Evolutionary conservation across 768 basidiomycete genomes (phyloP), one percentile per base, ranked within the genome.

Genomic region (Crepidotus variabilis): DNA sequence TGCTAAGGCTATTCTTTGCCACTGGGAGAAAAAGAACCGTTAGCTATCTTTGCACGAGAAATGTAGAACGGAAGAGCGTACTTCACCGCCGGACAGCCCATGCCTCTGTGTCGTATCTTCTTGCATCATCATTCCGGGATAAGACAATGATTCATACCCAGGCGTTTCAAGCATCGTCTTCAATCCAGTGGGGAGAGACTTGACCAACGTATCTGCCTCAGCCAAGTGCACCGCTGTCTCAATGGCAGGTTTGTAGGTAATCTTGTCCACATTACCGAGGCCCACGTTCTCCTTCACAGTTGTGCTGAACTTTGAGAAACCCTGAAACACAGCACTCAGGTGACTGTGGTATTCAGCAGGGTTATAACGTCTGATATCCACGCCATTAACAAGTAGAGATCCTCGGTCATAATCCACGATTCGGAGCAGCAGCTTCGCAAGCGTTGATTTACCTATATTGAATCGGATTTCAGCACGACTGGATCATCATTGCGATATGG

Each of bases 1-100:
- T 48, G 92, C 88, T 50, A 94, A 80, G 16, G 93, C 92, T 55
- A 95, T 82, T 62, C 89, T 76, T 72, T 93, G 91, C 92, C 92
- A 93, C 89, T 92, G 66, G 33, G 22, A 45, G 33, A 49, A 57
- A 51, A 54, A 57, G 52, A 47, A 58, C 52, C 21, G 22, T 46
- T 58, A 58, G 58, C 35, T 50, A 34, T 56, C 33, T 22, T 22
- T 21, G 23, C n/a, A 50, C 9, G 7, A 18, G 2, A 21, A 23
- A n/a, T 32, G n/a, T 14, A 39, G 45, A 24, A 54, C 6, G 34
- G 16, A 28, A 18, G 33, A 22, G 60, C 81, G 63, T 69, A 90
- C 90, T 79, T 94, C 91, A 63, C 92, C 92, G 43, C 91, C 91
- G 11, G 89, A 92, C 51, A 93, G 72, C 45, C 87, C 88, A 68